Evolutionary conservation across 768 basidiomycete species (phyloP).

Genomic region (button mushroom (Agaricus bisporus)): DNA sequence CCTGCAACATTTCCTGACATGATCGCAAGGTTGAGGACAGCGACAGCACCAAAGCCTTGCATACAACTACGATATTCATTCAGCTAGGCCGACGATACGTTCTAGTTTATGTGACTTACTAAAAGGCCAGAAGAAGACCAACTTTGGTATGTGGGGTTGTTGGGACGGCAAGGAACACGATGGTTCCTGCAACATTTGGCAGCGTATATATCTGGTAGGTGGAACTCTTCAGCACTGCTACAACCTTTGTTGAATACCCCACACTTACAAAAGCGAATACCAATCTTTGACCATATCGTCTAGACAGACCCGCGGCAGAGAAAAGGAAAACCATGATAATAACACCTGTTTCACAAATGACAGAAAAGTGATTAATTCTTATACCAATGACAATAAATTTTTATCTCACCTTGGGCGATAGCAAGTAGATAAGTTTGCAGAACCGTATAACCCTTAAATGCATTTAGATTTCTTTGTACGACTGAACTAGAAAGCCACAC

Average conservation of each 20-base stretch:
- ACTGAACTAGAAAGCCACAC: constrained; percentile 4
- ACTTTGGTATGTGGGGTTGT: constrained; percentile 34
- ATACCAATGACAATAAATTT: too few relatives aligned
- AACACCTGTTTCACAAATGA: constrained; percentile 17
- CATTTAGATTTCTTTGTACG: not conserved
- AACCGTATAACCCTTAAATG: constrained; percentile 35
- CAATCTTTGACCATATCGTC: constrained; percentile 37
- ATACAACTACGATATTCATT: constrained; percentile 26
- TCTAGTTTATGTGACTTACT: constrained; percentile 22
- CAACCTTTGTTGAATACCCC: not conserved
- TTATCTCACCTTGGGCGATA: constrained; percentile 30
- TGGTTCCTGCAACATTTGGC: constrained; percentile 43
- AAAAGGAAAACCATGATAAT: constrained; percentile 40
- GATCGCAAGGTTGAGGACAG: constrained; percentile 38
- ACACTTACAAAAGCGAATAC: constrained; percentile 33
- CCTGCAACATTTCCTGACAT: constrained; percentile 43
- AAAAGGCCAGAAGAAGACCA: constrained; percentile 44
- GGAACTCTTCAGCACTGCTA: not conserved
- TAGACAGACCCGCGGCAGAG: constrained; percentile 35
- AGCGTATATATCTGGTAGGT: constrained; percentile 33
- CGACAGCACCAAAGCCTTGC: constrained; percentile 41
- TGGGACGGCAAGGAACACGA: constrained; percentile 38
- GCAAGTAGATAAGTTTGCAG: constrained; percentile 49
- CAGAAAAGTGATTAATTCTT: not conserved
- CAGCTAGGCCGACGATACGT: not conserved